Percentiles rank a stretch among this genome's conserved stretches.
Conservation (phyloP, 257 asterid genomes). For the Avicennia marina region DNA sequence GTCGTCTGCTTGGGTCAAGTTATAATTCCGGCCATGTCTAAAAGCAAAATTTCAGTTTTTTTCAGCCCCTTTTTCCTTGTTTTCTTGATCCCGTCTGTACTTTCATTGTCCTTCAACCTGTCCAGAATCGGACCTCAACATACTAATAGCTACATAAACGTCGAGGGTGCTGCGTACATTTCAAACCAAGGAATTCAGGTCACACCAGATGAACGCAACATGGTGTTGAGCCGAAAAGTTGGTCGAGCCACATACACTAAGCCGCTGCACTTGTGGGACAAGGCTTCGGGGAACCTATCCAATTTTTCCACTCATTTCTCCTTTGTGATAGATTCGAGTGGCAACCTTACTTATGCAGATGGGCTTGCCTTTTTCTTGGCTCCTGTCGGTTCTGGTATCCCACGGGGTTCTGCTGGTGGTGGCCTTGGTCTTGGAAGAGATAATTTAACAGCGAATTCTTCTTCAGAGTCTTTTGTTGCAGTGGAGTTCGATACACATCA, state of each 20-base stretch:
- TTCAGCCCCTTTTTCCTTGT: not conserved
- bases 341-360: no score
- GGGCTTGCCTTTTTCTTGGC: constrained; percentile 19
- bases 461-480: constrained; percentile 32
- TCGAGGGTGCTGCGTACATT: not conserved
- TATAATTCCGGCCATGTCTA: no score
- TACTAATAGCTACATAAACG: not conserved
- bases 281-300: constrained; percentile 4
- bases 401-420: constrained; percentile 11
- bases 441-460: no score
- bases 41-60: no score
- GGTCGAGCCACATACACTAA: constrained; percentile 33
- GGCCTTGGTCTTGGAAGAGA: constrained; percentile 33
- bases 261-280: constrained; percentile 32
- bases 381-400: constrained; percentile 4
- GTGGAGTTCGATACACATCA: constrained; percentile 36
- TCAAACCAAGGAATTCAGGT: not conserved
- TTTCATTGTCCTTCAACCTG: not conserved
- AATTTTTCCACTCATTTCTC: no score
- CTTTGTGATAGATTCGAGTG: no score
- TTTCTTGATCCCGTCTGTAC: not conserved
- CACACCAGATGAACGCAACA: not conserved
- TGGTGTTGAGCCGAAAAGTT: not conserved
- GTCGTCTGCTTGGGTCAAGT: no score
- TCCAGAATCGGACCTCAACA: not conserved